Percentiles rank a stretch among this genome's conserved stretches.
phyloP scores from a whole-genome alignment of 2,329 filamentous ascomycete genomes.

The Penicillium brasilianum region DNA sequence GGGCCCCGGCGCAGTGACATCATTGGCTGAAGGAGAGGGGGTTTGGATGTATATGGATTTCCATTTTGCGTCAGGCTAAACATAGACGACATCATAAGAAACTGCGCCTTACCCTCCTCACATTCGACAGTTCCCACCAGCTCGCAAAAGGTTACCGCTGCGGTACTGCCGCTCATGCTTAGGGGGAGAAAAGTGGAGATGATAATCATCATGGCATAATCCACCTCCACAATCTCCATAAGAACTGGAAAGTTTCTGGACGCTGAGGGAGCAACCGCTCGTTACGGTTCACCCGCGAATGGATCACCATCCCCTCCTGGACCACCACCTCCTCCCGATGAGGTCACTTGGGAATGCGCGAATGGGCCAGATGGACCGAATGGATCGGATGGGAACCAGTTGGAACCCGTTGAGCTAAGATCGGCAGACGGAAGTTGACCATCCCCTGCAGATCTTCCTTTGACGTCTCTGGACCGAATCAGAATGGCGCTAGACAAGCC shows the following conservation, averaged over 20 bases:
- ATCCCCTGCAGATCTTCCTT: conserved; percentile 33
- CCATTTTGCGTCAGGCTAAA: not conserved
- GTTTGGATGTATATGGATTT: not conserved
- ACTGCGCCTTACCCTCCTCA: conserved; percentile 10
- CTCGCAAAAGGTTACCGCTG: not conserved
- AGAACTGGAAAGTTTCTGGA: conserved; percentile 20
- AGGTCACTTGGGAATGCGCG: conserved; percentile 32
- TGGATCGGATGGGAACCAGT: too few species aligned
- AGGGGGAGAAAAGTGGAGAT: not conserved
- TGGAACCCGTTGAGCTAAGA: conserved; percentile 11
- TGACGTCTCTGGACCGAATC: conserved; percentile 28
- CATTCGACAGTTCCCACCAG: not conserved
- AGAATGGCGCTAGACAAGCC: conserved; percentile 10
- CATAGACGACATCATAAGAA: conserved; percentile 29
- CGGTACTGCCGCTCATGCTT: not conserved
- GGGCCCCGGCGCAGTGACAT: conserved; percentile 28
- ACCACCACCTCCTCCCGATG: conserved; percentile 20
- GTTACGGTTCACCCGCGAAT: conserved; percentile 17
- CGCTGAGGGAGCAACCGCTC: conserved; percentile 12
- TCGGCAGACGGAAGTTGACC: conserved; percentile 21
- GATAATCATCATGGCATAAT: conserved; percentile 24
- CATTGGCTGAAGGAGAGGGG: conserved; percentile 27
- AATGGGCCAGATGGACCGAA: conserved; percentile 15
- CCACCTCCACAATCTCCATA: conserved; percentile 21
- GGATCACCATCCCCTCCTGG: conserved; percentile 10